Conservation (phyloP, 768 basidiomycete species). For the Xerocomus brunneocitrinus region DNA sequence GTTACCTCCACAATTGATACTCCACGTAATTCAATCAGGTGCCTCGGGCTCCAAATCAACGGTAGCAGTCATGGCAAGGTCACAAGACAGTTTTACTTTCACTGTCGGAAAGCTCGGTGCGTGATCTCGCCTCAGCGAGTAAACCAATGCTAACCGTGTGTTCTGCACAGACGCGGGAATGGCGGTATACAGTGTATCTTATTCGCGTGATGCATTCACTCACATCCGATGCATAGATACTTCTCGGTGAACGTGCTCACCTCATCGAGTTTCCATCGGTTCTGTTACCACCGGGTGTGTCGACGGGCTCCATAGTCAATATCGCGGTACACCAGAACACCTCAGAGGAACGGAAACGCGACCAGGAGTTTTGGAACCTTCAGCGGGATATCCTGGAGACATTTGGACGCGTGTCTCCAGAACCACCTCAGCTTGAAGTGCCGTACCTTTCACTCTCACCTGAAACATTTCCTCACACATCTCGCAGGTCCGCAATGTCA, state of each 20-base stretch:
- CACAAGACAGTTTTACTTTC: constrained; percentile 76
- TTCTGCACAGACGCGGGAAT: constrained; percentile 78
- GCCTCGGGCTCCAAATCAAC: constrained; percentile 3
- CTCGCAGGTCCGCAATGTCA: constrained; percentile 78
- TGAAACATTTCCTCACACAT: not conserved
- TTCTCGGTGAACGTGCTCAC: constrained; percentile 90
- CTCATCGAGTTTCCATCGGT: constrained; percentile 98
- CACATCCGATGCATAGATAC: constrained; percentile 49
- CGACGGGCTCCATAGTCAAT: constrained; percentile 93
- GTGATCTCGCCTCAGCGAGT: constrained; percentile 22
- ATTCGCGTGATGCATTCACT: constrained; percentile 2
- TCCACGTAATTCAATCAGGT: constrained; percentile 3
- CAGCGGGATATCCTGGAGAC: constrained; percentile 75
- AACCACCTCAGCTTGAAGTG: constrained; percentile 72
- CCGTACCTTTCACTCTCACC: constrained; percentile 13
- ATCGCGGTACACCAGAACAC: constrained; percentile 91
- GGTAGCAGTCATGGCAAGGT: constrained; percentile 28
- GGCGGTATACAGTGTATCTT: constrained; percentile 53
- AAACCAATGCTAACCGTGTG: constrained; percentile 6
- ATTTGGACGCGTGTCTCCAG: constrained; percentile 66
- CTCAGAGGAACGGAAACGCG: constrained; percentile 76
- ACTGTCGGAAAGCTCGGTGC: constrained; percentile 93
- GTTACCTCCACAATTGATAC: constrained; percentile 1
- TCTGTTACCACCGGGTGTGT: constrained; percentile 86
- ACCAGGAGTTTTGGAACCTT: constrained; percentile 77